Evolutionary conservation across 1,284 basidiomycete genomes (phyloP), one percentile per base, ranked within the genome.

Genomic region (Sporisorium sorghi): DNA sequence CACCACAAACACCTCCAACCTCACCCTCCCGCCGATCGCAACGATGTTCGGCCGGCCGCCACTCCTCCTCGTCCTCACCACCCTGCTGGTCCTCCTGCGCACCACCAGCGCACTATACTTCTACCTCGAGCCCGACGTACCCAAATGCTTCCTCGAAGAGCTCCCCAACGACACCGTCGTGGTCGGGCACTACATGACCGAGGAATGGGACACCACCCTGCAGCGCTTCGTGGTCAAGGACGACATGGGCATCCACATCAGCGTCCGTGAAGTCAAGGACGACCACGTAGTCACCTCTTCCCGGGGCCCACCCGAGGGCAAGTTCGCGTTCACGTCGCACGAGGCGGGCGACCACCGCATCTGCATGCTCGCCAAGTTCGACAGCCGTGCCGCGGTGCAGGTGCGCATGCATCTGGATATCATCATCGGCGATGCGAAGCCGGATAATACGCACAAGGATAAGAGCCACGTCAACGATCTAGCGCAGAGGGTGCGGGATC

Each of bases 241-340:
- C 15, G 88, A 91, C 50, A 87, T 99, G 24, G 94, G 94, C 0
- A 92, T 99, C 55, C 88, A 93, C 62, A 93, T 99, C 23, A 90
- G 93, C 74, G 93, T 99, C 0, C 70, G 70, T 37, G 78, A 79
- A 55, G 62, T 74, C 43, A 60, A 66, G 17, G 73, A 76, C 24
- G 69, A 79, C 24, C 83, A 84, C 49, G 44, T 77, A 23, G 75
- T 84, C 30, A 93, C 94, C 42, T 91, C 92, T 79, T 94, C 94
- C 3, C 90, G 90, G 17, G 97, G 96, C 0, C 92, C 94, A 7
- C 87, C 90, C 8, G 92, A 97, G 59, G 92, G 96, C 50, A 90
- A 90, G 72, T 99, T 99, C 86, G 98, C 96, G 0, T 99, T 99
- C 84, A 97, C 96, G 19, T 95, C 94, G 2, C 93, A 97, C 86